A percentile compares a stretch with the other conserved stretches of the same genome.
Conservation (phyloP, 1,284 basidiomycete genomes). For the Leccinum pallidistipes region DNA sequence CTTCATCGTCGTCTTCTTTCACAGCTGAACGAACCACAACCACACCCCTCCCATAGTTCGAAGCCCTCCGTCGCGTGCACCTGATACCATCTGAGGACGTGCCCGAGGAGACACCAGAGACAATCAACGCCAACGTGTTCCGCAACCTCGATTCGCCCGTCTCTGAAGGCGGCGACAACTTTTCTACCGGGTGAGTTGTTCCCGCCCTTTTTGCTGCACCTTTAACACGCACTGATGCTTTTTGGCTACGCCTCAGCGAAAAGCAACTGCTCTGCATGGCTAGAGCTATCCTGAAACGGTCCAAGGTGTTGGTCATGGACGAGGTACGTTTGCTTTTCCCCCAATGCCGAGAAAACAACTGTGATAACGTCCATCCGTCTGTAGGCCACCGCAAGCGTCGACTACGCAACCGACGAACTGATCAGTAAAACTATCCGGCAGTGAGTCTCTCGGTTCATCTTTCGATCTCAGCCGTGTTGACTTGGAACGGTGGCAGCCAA, state of each 20-base stretch:
- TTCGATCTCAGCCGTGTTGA: not conserved
- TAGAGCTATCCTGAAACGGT: slow-evolving; percentile 58
- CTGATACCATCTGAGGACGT: slow-evolving; percentile 67
- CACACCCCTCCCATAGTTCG: slow-evolving; percentile 53
- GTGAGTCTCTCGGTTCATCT: slow-evolving; percentile 36
- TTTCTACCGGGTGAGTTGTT: slow-evolving; percentile 73
- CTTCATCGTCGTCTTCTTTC: not conserved
- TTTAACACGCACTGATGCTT: not conserved
- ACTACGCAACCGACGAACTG: slow-evolving; percentile 65
- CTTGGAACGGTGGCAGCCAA: slow-evolving; percentile 42
- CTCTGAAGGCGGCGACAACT: slow-evolving; percentile 91
- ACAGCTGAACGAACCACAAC: slow-evolving; percentile 1
- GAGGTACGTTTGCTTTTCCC: slow-evolving; percentile 36
- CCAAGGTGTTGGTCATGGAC: slow-evolving; percentile 62
- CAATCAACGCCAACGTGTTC: slow-evolving; percentile 83
- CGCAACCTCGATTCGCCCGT: slow-evolving; percentile 82
- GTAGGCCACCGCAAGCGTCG: slow-evolving; percentile 44
- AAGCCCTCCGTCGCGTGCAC: slow-evolving; percentile 86
- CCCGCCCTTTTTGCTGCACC: not conserved
- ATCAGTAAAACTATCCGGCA: slow-evolving; percentile 60
- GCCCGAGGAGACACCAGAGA: slow-evolving; percentile 41
- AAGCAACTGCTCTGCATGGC: slow-evolving; percentile 70
- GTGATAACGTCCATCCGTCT: not conserved
- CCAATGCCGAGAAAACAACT: not conserved
- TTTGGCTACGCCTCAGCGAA: slow-evolving; percentile 36